These are phyloP conservation scores for Sungouiozyma ichnusensis DNA, from an alignment of 805 yeast species.

Conservation along the genomic window DNA sequence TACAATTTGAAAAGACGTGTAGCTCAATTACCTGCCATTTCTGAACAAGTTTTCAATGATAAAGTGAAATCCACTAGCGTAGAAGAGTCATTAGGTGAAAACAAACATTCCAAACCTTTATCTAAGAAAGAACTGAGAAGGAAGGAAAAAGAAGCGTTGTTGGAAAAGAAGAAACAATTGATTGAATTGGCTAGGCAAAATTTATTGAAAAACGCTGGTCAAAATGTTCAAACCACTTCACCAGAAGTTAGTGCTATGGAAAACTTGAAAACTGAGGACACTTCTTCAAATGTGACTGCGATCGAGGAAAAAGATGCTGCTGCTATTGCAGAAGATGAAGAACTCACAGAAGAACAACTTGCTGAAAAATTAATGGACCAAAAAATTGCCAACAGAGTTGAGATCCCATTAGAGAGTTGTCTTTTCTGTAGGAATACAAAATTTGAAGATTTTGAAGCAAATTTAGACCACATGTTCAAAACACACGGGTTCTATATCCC, in stretches of 20 bases:
- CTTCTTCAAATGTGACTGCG: constrained; percentile 4
- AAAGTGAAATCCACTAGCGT: constrained; percentile 37
- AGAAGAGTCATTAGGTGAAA: constrained; percentile 7
- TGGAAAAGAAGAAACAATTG: constrained; percentile 33
- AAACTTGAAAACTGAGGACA: background rate
- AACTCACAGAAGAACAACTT: constrained; percentile 30
- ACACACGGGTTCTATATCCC: constrained; percentile 84
- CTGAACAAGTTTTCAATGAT: constrained; percentile 56
- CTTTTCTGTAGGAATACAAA: constrained; percentile 40
- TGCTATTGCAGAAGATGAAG: constrained; percentile 15
- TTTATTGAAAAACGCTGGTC: constrained; percentile 24
- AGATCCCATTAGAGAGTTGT: constrained; percentile 42
- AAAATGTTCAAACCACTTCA: too few relatives aligned
- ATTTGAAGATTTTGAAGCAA: constrained; percentile 33
- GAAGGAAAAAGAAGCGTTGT: constrained; percentile 33
- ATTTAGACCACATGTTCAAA: constrained; percentile 64
- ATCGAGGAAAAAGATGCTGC: constrained; percentile 3
- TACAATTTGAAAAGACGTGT: constrained; percentile 92
- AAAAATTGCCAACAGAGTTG: constrained; percentile 33
- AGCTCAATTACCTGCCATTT: constrained; percentile 70
- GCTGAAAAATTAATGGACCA: constrained; percentile 31
- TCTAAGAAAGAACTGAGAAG: constrained; percentile 35
- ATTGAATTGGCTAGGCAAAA: constrained; percentile 33
- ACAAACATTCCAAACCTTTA: constrained; percentile 20
- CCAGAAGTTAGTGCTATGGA: constrained; percentile 5